A percentile compares a stretch with the other conserved stretches of the same genome.
phyloP scores from a whole-genome alignment of 2,329 filamentous ascomycete genomes.

The Arthrobotrys entomopaga region DNA sequence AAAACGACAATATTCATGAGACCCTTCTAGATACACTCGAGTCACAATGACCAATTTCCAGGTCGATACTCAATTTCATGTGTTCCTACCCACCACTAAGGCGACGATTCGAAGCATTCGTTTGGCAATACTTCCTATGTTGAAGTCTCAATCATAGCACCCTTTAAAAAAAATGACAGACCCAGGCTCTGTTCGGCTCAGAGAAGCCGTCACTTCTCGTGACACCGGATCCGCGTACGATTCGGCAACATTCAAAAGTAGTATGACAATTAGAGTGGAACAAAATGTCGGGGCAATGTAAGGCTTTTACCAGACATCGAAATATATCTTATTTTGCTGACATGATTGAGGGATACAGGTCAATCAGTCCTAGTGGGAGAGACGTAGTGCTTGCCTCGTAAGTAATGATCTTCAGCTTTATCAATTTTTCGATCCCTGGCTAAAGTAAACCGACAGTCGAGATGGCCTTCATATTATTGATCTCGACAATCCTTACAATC shows the following conservation, averaged over 20 bases:
- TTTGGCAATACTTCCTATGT: background rate
- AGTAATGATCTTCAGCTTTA: constrained; percentile 56
- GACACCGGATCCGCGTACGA: constrained; percentile 72
- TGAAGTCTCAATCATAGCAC: background rate
- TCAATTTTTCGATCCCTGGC: background rate
- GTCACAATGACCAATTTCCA: no score
- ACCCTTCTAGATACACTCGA: no score
- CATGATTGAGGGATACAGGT: constrained; percentile 48
- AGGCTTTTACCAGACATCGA: constrained; percentile 4
- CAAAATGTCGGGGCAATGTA: constrained; percentile 85
- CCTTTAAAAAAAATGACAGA: constrained; percentile 26
- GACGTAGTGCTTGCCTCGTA: constrained; percentile 88
- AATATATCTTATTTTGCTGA: background rate
- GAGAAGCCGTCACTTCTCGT: constrained; percentile 45
- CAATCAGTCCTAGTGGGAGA: constrained; percentile 86
- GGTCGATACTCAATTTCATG: no score
- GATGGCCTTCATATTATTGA: constrained; percentile 92
- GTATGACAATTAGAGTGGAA: constrained; percentile 84
- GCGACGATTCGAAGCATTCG: background rate
- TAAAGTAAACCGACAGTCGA: constrained; percentile 66
- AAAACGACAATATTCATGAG: no score
- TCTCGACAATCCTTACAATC: constrained; percentile 86
- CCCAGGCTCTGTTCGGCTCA: constrained; percentile 29
- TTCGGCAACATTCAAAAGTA: constrained; percentile 85
- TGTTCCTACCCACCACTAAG: background rate